These are phyloP conservation scores for Podospora anserina DNA, from an alignment of 495 filamentous ascomycete genomes.

Conservation along the genomic window DNA sequence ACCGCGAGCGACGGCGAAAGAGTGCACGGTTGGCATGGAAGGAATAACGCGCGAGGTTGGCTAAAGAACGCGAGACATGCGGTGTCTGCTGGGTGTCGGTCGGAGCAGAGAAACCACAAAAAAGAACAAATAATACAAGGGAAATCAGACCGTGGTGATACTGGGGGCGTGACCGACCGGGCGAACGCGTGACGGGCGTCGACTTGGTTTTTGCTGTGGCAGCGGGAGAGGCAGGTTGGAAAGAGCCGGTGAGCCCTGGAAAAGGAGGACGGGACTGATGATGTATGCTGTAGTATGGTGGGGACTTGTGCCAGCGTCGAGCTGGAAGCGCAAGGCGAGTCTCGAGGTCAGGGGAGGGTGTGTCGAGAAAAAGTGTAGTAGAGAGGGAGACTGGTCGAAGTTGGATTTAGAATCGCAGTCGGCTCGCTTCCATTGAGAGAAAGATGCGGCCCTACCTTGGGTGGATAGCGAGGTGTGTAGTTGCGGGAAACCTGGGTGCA, in stretches of 20 bases:
- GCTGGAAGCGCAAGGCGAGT: constrained; percentile 12
- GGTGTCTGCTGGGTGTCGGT: not conserved
- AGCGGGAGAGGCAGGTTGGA: not conserved
- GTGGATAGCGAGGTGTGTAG: not conserved
- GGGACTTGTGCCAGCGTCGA: constrained; percentile 19
- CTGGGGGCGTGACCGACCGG: not conserved
- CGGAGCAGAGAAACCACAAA: not conserved
- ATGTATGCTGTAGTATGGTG: not conserved
- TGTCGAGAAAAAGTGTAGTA: not conserved
- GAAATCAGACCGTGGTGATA: constrained; percentile 8
- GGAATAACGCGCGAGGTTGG: constrained; percentile 12
- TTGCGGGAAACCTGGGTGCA: not conserved
- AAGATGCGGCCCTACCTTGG: constrained; percentile 14
- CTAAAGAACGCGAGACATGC: constrained; percentile 8
- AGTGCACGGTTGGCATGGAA: constrained; percentile 13
- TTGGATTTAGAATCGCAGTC: constrained; percentile 12
- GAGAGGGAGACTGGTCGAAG: not conserved
- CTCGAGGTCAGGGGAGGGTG: not conserved
- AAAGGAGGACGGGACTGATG: not conserved
- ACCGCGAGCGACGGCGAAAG: constrained; percentile 6
- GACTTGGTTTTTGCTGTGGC: constrained; percentile 6
- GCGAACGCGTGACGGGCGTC: constrained; percentile 13
- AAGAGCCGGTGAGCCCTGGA: constrained; percentile 12
- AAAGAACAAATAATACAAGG: constrained; percentile 6
- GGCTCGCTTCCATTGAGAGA: constrained; percentile 21